Conservation (phyloP, 441 rosid genomes). For the Biscutella laevigata region DNA sequence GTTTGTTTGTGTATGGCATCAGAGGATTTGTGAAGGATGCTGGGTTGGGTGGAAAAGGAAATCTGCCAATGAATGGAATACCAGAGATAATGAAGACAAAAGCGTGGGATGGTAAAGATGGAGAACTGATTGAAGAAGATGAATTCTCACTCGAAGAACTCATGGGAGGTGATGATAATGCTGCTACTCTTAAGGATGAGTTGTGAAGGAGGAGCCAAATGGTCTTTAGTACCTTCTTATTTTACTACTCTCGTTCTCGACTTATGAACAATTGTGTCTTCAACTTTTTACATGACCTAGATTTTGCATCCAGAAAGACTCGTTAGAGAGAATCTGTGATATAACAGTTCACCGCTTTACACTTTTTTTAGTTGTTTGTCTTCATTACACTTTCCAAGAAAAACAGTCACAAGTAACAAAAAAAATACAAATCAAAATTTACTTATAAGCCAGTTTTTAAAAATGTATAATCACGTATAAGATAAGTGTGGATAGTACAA, state of each 20-base stretch:
- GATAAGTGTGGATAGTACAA: conserved; percentile 7
- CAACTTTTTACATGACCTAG: no score
- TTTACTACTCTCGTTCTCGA: no score
- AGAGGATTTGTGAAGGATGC: conserved; percentile 97
- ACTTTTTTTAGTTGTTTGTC: no score
- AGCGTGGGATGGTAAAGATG: conserved; percentile 97
- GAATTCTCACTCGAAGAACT: conserved; percentile 96
- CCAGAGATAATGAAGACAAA: conserved; percentile 51
- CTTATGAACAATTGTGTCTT: no score
- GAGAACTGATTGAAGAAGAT: conserved; percentile 72
- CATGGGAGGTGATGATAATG: conserved; percentile 55
- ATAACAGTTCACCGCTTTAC: no score
- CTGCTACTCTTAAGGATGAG: conserved; percentile 34
- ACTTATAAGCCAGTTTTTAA: no score
- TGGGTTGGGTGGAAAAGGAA: conserved; percentile 89
- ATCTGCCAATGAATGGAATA: conserved; percentile 53
- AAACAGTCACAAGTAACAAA: no score
- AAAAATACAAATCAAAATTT: no score
- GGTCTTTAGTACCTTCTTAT: not conserved
- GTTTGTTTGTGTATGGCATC: conserved; percentile 10
- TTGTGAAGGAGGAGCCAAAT: conserved; percentile 27
- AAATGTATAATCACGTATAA: no score
- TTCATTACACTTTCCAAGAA: no score
- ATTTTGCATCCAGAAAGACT: no score
- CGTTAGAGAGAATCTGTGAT: no score